Base-by-base conservation (phyloP, 1,284 basidiomycete genomes). In the Ustilago tritici region DNA sequence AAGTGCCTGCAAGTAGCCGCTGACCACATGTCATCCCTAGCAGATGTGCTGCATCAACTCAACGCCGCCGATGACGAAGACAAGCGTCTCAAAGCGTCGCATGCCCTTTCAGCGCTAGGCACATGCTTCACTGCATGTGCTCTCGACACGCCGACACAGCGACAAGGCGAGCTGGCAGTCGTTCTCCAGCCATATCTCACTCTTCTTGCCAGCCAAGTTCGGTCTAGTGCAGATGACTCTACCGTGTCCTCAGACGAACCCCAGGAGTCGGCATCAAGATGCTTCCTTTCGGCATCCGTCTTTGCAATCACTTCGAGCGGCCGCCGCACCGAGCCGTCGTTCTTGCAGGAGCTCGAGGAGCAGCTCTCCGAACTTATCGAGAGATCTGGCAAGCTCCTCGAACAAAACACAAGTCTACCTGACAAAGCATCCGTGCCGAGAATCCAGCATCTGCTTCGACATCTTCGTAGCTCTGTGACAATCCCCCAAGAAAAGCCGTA, bases 11-110 rank as follows among this genome's bases (percentile, higher is more conserved):
- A 73, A 38, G 58, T 73, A 6, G 70, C 61, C 12, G 55, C 32
- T 3, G 70, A 73, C 50, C 65, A 73, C 58, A 56, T 65, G 58
- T 68, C 70, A 2, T 54, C 61, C 7, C 47, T 68, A 6, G 46
- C 61, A 19, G 70, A 73, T 46, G 34, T 46, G 15, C n/a, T 58
- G 8, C 61, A 64, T n/a, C 61, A 58, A 14, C 36, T 36, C 31
- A 43, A 36, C n/a, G 31, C 32, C n/a, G 31, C 32, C 47, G 55
- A 65, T 7, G 58, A 68, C 12, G 58, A 58, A 2, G 41, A 49
- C 15, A 5, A 17, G 9, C 55, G 32, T 12, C 34, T 35, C 11
- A 49, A 61, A 10, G 43, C 46, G 3, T 14, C 19, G 0, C 53
- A 56, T 8, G 8, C 59, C 5, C 12, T 67, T 4, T 5, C 15